These are phyloP conservation scores for Parathielavia appendiculata DNA, from an alignment of 495 filamentous ascomycete genomes.

Conservation along the genomic window DNA sequence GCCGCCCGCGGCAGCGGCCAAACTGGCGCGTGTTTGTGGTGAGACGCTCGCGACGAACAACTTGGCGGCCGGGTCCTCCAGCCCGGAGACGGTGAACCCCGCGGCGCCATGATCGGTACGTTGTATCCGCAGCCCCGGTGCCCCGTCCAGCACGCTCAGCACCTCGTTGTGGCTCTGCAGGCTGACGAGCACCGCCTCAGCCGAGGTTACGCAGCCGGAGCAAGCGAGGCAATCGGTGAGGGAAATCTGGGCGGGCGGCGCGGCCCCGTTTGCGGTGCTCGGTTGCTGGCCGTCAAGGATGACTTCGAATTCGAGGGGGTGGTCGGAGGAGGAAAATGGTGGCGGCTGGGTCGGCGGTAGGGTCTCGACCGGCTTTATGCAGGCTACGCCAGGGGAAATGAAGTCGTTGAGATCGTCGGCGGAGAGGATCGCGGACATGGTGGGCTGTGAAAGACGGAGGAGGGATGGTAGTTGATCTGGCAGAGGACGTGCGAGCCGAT, in stretches of 20 bases:
- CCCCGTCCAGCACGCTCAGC: conserved; percentile 68
- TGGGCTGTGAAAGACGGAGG: conserved; percentile 15
- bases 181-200: conserved; percentile 89
- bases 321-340: not conserved
- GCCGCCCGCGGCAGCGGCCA: conserved; percentile 77
- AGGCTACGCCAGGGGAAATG: conserved; percentile 93
- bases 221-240: conserved; percentile 97
- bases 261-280: conserved; percentile 15
- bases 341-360: conserved; percentile 50
- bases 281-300: conserved; percentile 81
- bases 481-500: not conserved
- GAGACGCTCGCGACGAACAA: conserved; percentile 88
- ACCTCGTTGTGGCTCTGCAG: conserved; percentile 91
- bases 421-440: conserved; percentile 93
- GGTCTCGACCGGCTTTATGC: conserved; percentile 95
- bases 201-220: conserved; percentile 95
- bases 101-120: not conserved
- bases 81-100: conserved; percentile 30
- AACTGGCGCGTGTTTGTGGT: conserved; percentile 79
- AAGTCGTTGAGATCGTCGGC: conserved; percentile 98
- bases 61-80: conserved; percentile 48
- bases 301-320: conserved; percentile 68
- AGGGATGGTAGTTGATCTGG: not conserved
- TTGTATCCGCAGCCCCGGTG: conserved; percentile 47
- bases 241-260: conserved; percentile 72